These are phyloP conservation scores for Blastobotrys malaysiensis DNA, from an alignment of 1,139 yeast species.

Conservation along the genomic window DNA sequence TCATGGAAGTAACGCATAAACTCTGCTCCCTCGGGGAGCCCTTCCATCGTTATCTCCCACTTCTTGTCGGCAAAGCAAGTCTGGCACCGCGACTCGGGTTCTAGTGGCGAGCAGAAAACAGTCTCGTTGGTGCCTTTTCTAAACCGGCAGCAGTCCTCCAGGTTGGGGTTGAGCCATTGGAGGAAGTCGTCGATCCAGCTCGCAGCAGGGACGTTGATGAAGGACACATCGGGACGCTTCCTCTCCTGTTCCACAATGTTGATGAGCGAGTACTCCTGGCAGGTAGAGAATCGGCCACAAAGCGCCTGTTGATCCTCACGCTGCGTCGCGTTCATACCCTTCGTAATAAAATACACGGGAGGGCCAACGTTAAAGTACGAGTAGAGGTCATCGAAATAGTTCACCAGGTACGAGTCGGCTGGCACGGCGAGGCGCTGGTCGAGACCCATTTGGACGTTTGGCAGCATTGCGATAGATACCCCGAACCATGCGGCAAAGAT, in stretches of 20 bases:
- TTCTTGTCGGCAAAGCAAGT: slow-evolving; percentile 57
- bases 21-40: slow-evolving; percentile 71
- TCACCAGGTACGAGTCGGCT: slow-evolving; percentile 67
- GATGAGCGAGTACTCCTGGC: slow-evolving; percentile 70
- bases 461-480: slow-evolving; percentile 61
- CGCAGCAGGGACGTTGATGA: slow-evolving; percentile 74
- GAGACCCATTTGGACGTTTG: slow-evolving; percentile 66
- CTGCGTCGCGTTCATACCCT: slow-evolving; percentile 55
- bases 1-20: slow-evolving; percentile 68
- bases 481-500: slow-evolving; percentile 61
- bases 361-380: slow-evolving; percentile 80
- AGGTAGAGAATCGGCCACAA: slow-evolving; percentile 85
- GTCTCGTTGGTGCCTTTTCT: slow-evolving; percentile 39
- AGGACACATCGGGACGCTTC: slow-evolving; percentile 56
- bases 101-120: slow-evolving; percentile 60
- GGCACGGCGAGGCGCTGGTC: slow-evolving; percentile 92
- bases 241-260: slow-evolving; percentile 87
- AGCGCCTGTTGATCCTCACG: slow-evolving; percentile 61
- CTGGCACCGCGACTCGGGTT: slow-evolving; percentile 69
- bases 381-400: slow-evolving; percentile 74
- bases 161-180: slow-evolving; percentile 77
- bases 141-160: slow-evolving; percentile 78
- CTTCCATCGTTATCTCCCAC: slow-evolving; percentile 74
- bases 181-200: slow-evolving; percentile 92
- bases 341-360: slow-evolving; percentile 79